Base-by-base conservation (phyloP, 2,329 filamentous ascomycete genomes). In the Lachnellula arida region DNA sequence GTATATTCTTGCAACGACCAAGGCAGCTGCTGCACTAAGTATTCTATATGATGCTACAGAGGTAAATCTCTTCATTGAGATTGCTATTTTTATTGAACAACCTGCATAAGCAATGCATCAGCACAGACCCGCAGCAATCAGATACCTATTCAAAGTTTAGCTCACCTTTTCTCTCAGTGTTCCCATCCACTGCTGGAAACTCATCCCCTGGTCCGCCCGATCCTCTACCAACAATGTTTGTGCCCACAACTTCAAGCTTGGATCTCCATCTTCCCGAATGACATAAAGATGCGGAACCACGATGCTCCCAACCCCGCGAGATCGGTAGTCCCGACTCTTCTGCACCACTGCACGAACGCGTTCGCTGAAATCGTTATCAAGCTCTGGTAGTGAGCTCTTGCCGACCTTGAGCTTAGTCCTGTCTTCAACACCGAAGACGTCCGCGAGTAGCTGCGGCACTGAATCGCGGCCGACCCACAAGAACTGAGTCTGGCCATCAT, bases 301-400 rank as follows among this genome's bases (percentile, higher is more conserved):
- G 63, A 97, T 96, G 73, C 91, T 96, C 60, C 94, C 94, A 15
- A 94, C 92, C 2, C 92, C 91, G 69, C 91, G 89, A 32, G 88
- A 82, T 70, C 85, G 82, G 75, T 96, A 88, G 68, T 97, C 93
- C 55, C 87, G 81, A 72, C 90, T 96, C 84, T 99, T 99, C 66
- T 92, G 87, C 55, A 97, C 76, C 9, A 99, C 91, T 6, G 88
- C 89, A 50, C 94, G 85, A 37, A 99, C 87, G 25, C 93, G 85
- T 77, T 97, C 93, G 74, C 91, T 97, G 79, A 97, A 97, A 72
- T 99, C 94, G 65, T 91, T 93, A 65, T 97, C 94, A 40, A 97
- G 76, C 64, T 95, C 86, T 0, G 93, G 91, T 61, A 99, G 74
- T 4, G 85, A 84, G 23, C 87, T 87, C 80, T 99, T 99, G 72